Evolutionary conservation across 257 asterid genomes (phyloP).

Genomic region (Nemophila menziesii): DNA sequence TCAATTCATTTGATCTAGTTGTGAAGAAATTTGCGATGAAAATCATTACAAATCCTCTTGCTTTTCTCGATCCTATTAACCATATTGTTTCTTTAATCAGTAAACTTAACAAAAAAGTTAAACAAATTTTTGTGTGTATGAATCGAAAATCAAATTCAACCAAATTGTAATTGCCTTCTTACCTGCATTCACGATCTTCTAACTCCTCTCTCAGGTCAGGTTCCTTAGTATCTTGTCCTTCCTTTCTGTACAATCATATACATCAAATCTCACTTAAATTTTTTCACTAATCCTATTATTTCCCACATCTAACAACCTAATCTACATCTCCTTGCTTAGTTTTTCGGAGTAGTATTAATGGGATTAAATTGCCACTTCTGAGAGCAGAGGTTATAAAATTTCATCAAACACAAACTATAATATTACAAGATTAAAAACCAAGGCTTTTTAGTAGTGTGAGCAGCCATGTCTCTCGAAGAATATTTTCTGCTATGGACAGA

Average conservation of each 20-base stretch:
- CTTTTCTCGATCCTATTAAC: conserved; percentile 34
- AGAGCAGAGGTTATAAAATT: no score
- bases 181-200: conserved; percentile 75
- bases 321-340: no score
- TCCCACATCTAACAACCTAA: no score
- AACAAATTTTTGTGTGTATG: no score
- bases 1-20: conserved; percentile 52
- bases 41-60: conserved; percentile 75
- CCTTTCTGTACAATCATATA: conserved; percentile 31
- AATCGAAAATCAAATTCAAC: no score
- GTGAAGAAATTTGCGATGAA: conserved; percentile 64
- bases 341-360: no score
- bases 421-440: conserved; percentile 26
- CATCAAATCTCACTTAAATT: neutral
- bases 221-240: conserved; percentile 82
- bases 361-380: no score
- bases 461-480: conserved; percentile 88
- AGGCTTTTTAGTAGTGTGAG: conserved; percentile 82
- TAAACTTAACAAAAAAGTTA: no score
- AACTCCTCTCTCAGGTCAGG: conserved; percentile 66
- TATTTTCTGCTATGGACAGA: conserved; percentile 94
- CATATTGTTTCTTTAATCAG: neutral
- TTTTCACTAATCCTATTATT: no score
- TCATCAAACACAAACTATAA: no score
- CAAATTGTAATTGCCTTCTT: no score